phyloP scores from a whole-genome alignment of 768 basidiomycete species.

The Russula sp. region DNA sequence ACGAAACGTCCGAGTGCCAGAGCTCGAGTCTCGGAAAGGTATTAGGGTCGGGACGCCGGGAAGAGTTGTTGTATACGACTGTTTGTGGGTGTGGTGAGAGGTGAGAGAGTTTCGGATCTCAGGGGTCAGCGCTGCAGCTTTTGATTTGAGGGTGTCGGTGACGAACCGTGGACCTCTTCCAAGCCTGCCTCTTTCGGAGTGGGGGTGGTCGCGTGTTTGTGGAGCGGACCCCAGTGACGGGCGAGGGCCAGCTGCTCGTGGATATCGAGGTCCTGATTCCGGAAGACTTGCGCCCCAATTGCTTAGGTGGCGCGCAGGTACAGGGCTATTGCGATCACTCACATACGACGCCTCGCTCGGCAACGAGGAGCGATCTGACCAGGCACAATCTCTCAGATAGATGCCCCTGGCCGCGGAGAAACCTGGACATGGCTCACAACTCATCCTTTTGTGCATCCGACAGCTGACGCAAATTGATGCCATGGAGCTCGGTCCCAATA shows the following conservation, averaged over 20 bases:
- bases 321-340: conserved; percentile 24
- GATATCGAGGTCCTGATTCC: conserved; percentile 63
- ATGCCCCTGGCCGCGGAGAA: neutral
- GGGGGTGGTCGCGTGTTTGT: conserved; percentile 78
- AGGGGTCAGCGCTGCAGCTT: conserved; percentile 3
- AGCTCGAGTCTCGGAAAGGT: conserved; percentile 70
- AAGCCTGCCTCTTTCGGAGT: conserved; percentile 62
- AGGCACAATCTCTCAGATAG: neutral
- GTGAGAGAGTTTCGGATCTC: neutral
- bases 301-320: neutral
- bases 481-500: conserved; percentile 69
- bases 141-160: neutral
- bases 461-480: conserved; percentile 66
- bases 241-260: conserved; percentile 66
- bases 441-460: conserved; percentile 69
- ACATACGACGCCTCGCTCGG: conserved; percentile 75
- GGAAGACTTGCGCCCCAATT: conserved; percentile 47
- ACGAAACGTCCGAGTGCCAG: conserved; percentile 79
- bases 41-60: conserved; percentile 51
- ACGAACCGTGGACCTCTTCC: conserved; percentile 66
- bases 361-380: conserved; percentile 58
- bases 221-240: conserved; percentile 64
- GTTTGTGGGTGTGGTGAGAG: neutral
- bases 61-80: conserved; percentile 69
- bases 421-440: conserved; percentile 39